A percentile compares a stretch with the other conserved stretches of the same genome.
phyloP scores from a whole-genome alignment of 2,329 filamentous ascomycete species.

The Phaeosphaeria sp. region DNA sequence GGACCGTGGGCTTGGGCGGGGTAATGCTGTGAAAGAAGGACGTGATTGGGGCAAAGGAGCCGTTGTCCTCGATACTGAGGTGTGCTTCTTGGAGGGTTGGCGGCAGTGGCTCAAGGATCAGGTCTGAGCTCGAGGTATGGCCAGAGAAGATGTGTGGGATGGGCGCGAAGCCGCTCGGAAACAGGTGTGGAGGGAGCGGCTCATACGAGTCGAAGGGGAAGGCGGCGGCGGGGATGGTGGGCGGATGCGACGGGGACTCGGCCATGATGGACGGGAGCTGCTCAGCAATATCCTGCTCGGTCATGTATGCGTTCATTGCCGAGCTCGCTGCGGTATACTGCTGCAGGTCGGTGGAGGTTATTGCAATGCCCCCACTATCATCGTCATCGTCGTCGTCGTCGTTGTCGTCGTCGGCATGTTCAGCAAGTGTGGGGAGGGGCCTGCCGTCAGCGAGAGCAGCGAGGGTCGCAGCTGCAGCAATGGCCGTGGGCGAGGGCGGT shows the following conservation, averaged over 20 bases:
- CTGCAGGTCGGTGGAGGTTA: constrained; percentile 21
- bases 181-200: constrained; percentile 6
- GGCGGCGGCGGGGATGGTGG: constrained; percentile 5
- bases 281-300: constrained; percentile 6
- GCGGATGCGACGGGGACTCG: constrained; percentile 18
- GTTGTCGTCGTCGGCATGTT: constrained; percentile 27
- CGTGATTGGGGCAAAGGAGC: constrained; percentile 36
- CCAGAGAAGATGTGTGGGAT: constrained; percentile 14
- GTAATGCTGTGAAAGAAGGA: constrained; percentile 34
- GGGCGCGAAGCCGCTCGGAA: constrained; percentile 18
- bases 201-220: background rate
- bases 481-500: constrained; percentile 25
- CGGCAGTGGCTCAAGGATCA: constrained; percentile 27
- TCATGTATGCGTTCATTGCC: constrained; percentile 5
- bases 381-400: constrained; percentile 22
- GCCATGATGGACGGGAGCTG: constrained; percentile 24
- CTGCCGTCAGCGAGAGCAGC: constrained; percentile 39
- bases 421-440: constrained; percentile 23
- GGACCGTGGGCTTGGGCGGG: constrained; percentile 17
- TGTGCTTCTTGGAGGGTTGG: constrained; percentile 34
- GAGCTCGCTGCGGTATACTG: constrained; percentile 13
- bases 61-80: constrained; percentile 36
- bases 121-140: constrained; percentile 22
- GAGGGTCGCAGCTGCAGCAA: constrained; percentile 36
- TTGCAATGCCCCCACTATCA: constrained; percentile 34